These are phyloP conservation scores for Neoboletus subvelutipes DNA, from an alignment of 768 basidiomycete genomes.

Conservation along the genomic window DNA sequence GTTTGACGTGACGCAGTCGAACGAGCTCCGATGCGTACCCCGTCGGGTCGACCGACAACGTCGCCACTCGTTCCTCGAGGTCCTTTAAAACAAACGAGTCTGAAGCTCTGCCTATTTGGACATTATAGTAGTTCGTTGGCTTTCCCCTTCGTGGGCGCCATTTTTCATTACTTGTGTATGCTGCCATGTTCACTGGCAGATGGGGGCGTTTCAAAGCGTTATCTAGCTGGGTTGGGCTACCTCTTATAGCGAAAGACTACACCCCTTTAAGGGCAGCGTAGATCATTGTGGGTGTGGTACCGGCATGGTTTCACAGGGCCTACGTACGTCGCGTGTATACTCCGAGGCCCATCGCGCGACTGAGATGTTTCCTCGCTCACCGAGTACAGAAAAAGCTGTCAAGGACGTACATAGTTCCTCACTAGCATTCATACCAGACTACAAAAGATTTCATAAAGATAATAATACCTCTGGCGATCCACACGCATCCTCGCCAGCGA, in stretches of 20 bases:
- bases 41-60: constrained; percentile 12
- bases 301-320: not conserved
- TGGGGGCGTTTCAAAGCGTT: not conserved
- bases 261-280: constrained; percentile 5
- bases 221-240: not conserved
- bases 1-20: constrained; percentile 39
- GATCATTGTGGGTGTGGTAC: constrained; percentile 8
- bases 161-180: constrained; percentile 6
- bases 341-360: not conserved
- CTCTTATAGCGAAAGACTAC: not conserved
- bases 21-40: constrained; percentile 24
- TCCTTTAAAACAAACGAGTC: constrained; percentile 25
- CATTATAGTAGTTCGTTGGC: constrained; percentile 1
- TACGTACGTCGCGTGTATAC: not conserved
- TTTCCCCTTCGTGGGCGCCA: constrained; percentile 19
- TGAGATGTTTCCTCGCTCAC: not conserved
- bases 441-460: constrained; percentile 27
- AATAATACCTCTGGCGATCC: constrained; percentile 10
- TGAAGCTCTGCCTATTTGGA: not conserved
- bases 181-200: constrained; percentile 14
- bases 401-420: not conserved
- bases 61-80: constrained; percentile 17
- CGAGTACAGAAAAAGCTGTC: constrained; percentile 1
- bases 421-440: constrained; percentile 1
- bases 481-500: constrained; percentile 23